Conservation (phyloP, 2,329 filamentous ascomycete species). For the Verticillium tricorpus region DNA sequence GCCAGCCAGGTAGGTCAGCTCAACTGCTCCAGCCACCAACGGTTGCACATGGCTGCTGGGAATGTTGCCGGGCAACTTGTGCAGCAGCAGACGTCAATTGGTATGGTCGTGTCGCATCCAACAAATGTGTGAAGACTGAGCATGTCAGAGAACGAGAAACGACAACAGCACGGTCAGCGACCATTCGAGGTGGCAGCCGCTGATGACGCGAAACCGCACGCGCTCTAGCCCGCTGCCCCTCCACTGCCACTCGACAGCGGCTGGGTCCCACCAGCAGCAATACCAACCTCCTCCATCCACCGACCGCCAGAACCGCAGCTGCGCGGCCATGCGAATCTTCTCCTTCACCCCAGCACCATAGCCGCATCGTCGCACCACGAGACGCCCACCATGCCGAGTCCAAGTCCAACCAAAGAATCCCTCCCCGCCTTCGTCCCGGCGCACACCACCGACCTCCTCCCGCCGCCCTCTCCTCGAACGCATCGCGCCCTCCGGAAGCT, state of each 20-base stretch:
- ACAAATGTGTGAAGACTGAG: background rate
- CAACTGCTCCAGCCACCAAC: background rate
- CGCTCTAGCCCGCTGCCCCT: background rate
- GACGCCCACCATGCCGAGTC: conserved; percentile 22
- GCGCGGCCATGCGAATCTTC: background rate
- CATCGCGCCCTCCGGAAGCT: conserved; percentile 67
- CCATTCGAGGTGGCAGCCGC: too few relatives aligned
- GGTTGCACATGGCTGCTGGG: background rate
- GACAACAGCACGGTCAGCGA: too few relatives aligned
- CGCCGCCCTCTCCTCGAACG: conserved; percentile 58
- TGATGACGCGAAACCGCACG: background rate
- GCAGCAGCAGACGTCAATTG: background rate
- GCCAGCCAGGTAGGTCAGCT: background rate
- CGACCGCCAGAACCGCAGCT: background rate
- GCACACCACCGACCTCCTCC: conserved; percentile 40
- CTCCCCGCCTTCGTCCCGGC: conserved; percentile 19
- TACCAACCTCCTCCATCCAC: background rate
- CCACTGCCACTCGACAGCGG: background rate
- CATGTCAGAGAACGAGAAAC: background rate
- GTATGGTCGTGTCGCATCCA: background rate
- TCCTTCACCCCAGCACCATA: background rate
- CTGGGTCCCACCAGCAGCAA: conserved; percentile 4
- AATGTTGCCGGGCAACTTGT: background rate
- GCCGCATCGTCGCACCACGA: background rate
- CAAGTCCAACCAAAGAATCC: conserved; percentile 25